phyloP scores from a whole-genome alignment of 805 yeast species.

The Osmozyma mogii region DNA sequence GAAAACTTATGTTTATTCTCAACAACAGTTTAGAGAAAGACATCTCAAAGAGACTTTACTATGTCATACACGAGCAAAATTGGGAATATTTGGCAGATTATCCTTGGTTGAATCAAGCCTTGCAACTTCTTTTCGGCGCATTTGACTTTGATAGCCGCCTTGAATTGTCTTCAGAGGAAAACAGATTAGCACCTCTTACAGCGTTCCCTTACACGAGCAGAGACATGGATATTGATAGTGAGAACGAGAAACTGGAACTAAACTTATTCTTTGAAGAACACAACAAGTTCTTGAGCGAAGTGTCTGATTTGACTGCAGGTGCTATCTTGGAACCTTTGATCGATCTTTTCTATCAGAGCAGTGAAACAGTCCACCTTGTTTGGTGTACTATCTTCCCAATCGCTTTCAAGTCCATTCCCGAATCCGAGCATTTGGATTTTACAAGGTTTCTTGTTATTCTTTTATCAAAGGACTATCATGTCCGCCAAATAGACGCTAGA shows the following conservation, averaged over 20 bases:
- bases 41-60: constrained; percentile 69
- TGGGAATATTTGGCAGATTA: constrained; percentile 95
- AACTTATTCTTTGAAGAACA: constrained; percentile 19
- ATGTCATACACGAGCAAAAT: constrained; percentile 88
- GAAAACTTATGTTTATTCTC: constrained; percentile 70
- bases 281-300: constrained; percentile 20
- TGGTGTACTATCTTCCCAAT: constrained; percentile 84
- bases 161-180: constrained; percentile 38
- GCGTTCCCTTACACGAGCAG: constrained; percentile 24
- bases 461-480: constrained; percentile 84
- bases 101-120: constrained; percentile 91
- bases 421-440: constrained; percentile 76
- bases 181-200: constrained; percentile 46
- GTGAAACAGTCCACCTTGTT: constrained; percentile 68
- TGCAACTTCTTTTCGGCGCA: constrained; percentile 77
- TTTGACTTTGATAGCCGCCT: constrained; percentile 47
- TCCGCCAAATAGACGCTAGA: constrained; percentile 77
- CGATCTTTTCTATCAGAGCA: constrained; percentile 75
- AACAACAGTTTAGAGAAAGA: constrained; percentile 72
- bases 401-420: constrained; percentile 65
- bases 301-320: constrained; percentile 37
- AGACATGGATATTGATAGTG: constrained; percentile 24
- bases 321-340: constrained; percentile 64
- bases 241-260: constrained; percentile 14
- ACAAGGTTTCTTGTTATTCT: constrained; percentile 72